A percentile compares a stretch with the other conserved stretches of the same genome.
phyloP scores from a whole-genome alignment of 768 basidiomycete genomes.

The Rickenella mellea region DNA sequence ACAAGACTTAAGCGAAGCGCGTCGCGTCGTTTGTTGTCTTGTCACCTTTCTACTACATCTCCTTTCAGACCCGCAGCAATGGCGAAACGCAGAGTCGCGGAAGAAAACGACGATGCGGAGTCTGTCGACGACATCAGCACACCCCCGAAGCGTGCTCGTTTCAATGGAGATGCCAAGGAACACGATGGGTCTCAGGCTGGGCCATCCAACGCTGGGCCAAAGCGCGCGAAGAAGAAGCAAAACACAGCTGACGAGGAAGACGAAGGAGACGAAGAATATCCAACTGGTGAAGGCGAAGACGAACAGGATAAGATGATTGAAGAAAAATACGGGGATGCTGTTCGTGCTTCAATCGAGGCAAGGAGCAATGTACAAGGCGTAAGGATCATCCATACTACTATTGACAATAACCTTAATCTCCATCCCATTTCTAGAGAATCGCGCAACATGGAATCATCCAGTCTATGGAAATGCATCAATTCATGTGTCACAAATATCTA shows the following conservation, averaged over 20 bases:
- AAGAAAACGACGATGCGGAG: constrained; percentile 33
- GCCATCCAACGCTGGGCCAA: constrained; percentile 15
- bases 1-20: constrained; percentile 12
- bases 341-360: constrained; percentile 44
- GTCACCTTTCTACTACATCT: constrained; percentile 4
- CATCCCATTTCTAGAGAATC: constrained; percentile 38
- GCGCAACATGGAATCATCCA: constrained; percentile 88
- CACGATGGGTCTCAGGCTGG: constrained; percentile 12
- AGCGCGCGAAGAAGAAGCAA: constrained; percentile 17
- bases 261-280: constrained; percentile 20
- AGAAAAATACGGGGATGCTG: constrained; percentile 43
- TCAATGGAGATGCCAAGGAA: constrained; percentile 27
- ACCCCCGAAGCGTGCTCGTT: constrained; percentile 34
- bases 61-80: constrained; percentile 21
- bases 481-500: constrained; percentile 90
- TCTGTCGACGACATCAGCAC: constrained; percentile 21
- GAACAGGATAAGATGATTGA: constrained; percentile 63
- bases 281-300: constrained; percentile 24
- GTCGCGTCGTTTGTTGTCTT: constrained; percentile 15
- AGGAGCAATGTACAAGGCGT: constrained; percentile 37
- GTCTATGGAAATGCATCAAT: constrained; percentile 78
- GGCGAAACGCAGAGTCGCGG: constrained; percentile 43
- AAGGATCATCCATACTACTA: constrained; percentile 10
- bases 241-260: constrained; percentile 24
- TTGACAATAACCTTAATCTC: background rate